phyloP scores from a whole-genome alignment of 768 basidiomycete species.

The Pleurotus giganteus region DNA sequence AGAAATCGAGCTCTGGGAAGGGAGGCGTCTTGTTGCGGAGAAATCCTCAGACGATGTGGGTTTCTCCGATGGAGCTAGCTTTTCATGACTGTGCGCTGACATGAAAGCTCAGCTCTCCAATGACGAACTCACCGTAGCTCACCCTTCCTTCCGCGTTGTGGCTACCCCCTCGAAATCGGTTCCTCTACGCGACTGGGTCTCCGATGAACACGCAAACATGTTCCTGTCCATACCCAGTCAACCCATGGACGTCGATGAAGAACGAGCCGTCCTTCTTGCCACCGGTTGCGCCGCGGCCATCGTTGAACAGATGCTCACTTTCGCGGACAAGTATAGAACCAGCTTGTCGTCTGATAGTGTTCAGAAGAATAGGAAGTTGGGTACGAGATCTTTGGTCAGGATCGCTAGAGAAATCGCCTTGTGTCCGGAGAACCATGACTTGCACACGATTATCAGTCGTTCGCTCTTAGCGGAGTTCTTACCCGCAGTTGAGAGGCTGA shows the following conservation, averaged over 20 bases:
- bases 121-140: conserved; percentile 46
- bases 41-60: conserved; percentile 44
- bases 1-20: conserved; percentile 65
- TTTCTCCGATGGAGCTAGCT: not conserved
- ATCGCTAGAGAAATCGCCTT: conserved; percentile 49
- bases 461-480: conserved; percentile 60
- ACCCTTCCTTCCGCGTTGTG: conserved; percentile 61
- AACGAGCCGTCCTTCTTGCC: conserved; percentile 42
- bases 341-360: conserved; percentile 54
- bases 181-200: conserved; percentile 68
- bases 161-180: conserved; percentile 62
- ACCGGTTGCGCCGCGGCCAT: conserved; percentile 44
- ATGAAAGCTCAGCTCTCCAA: conserved; percentile 24
- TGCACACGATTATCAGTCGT: conserved; percentile 45
- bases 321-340: conserved; percentile 57
- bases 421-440: conserved; percentile 42
- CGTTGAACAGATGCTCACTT: conserved; percentile 42
- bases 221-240: conserved; percentile 61
- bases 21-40: conserved; percentile 54
- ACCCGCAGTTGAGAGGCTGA: conserved; percentile 56
- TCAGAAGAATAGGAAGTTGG: conserved; percentile 61
- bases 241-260: conserved; percentile 56
- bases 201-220: conserved; percentile 68
- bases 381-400: conserved; percentile 56
- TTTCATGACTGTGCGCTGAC: not conserved